These are phyloP conservation scores for Boechera divaricarpa DNA, from an alignment of 345 rosid species.

Conservation along the genomic window DNA sequence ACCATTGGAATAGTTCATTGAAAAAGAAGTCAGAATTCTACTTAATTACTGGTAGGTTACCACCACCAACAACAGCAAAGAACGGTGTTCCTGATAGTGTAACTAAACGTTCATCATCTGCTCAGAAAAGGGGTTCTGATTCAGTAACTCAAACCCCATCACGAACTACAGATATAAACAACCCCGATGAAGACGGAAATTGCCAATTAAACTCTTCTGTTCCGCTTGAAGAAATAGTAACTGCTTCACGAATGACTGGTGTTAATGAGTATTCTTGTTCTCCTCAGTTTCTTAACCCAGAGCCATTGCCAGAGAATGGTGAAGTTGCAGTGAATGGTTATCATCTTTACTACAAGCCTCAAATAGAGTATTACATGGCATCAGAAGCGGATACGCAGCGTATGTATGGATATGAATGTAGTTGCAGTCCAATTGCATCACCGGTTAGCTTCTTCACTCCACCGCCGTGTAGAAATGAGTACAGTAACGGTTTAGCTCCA, in stretches of 20 bases:
- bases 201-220: slow-evolving; percentile 53
- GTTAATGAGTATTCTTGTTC: slow-evolving; percentile 59
- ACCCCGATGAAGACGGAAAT: slow-evolving; percentile 57
- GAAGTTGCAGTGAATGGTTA: slow-evolving; percentile 39
- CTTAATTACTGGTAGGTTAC: slow-evolving; percentile 73
- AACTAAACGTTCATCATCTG: slow-evolving; percentile 43
- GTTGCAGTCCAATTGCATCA: slow-evolving; percentile 58
- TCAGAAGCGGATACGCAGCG: slow-evolving; percentile 50
- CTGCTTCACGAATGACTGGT: slow-evolving; percentile 51
- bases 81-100: slow-evolving; percentile 53
- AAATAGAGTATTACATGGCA: slow-evolving; percentile 44
- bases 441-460: slow-evolving; percentile 88
- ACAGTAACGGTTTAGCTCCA: slow-evolving; percentile 44
- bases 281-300: slow-evolving; percentile 41
- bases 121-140: slow-evolving; percentile 54
- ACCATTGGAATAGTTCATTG: slow-evolving; percentile 98
- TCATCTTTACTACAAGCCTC: slow-evolving; percentile 62
- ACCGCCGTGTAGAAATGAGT: slow-evolving; percentile 62
- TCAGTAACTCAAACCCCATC: slow-evolving; percentile 61
- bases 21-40: slow-evolving; percentile 88
- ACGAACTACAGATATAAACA: slow-evolving; percentile 51
- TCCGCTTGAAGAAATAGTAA: slow-evolving; percentile 51
- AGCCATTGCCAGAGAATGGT: slow-evolving; percentile 47
- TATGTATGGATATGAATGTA: slow-evolving; percentile 47
- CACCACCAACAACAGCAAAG: slow-evolving; percentile 73